phyloP scores from a whole-genome alignment of 2,329 filamentous ascomycete species.

The Curvularia spicifera region DNA sequence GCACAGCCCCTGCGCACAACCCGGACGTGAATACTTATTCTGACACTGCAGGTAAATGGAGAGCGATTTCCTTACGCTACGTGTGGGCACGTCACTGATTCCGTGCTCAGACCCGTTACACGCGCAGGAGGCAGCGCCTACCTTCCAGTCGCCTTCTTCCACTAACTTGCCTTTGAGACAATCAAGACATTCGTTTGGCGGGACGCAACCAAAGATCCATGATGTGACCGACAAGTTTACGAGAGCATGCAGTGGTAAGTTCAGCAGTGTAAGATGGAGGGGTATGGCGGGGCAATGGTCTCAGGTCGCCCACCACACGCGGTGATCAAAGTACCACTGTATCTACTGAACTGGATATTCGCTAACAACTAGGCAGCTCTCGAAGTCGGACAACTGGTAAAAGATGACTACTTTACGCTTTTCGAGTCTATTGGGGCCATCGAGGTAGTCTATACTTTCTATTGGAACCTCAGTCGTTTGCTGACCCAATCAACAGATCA shows the following conservation, averaged over 20 bases:
- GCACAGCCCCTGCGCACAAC: constrained; percentile 26
- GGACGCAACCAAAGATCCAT: constrained; percentile 49
- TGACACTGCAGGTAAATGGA: constrained; percentile 32
- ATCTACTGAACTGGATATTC: not conserved
- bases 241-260: constrained; percentile 58
- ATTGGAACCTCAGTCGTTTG: not conserved
- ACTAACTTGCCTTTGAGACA: constrained; percentile 42
- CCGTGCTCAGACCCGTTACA: constrained; percentile 25
- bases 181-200: constrained; percentile 27
- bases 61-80: constrained; percentile 12
- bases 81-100: constrained; percentile 1
- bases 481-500: constrained; percentile 69
- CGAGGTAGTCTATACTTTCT: constrained; percentile 57
- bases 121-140: constrained; percentile 23
- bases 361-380: constrained; percentile 63
- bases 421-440: constrained; percentile 92
- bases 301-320: constrained; percentile 4
- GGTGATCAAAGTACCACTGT: constrained; percentile 6
- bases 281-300: constrained; percentile 24
- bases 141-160: constrained; percentile 23
- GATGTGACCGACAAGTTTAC: constrained; percentile 65
- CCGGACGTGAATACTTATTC: constrained; percentile 11
- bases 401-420: constrained; percentile 92
- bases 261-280: constrained; percentile 10
- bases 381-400: constrained; percentile 80